Conservation (phyloP, 768 basidiomycete species). For the Nevesoporus exiguus region DNA sequence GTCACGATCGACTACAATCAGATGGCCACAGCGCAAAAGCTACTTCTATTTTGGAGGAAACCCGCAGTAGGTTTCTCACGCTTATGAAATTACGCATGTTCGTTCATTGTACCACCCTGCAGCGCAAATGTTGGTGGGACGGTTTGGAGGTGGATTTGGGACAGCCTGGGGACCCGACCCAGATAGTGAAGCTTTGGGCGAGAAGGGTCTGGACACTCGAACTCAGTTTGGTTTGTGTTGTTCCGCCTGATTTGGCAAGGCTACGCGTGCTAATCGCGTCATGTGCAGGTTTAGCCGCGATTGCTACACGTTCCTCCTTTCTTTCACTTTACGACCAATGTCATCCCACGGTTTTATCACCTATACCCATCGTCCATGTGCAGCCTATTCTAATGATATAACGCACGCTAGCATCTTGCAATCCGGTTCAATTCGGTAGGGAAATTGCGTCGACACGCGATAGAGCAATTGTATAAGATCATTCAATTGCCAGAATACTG, state of each 20-base stretch:
- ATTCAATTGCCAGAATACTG: not conserved
- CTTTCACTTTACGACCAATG: constrained; percentile 18
- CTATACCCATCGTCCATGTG: constrained; percentile 28
- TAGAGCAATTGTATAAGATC: not conserved
- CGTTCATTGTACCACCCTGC: not conserved
- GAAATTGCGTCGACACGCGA: not conserved
- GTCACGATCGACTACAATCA: constrained; percentile 87
- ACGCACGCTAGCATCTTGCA: constrained; percentile 27
- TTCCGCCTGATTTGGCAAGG: not conserved
- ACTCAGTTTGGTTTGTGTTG: constrained; percentile 72
- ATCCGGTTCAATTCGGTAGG: constrained; percentile 2
- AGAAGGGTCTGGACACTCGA: constrained; percentile 98
- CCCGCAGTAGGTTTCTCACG: constrained; percentile 75
- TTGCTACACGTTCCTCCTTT: constrained; percentile 5
- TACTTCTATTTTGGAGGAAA: constrained; percentile 97
- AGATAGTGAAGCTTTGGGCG: constrained; percentile 89
- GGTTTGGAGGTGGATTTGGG: constrained; percentile 87
- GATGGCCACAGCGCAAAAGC: constrained; percentile 97
- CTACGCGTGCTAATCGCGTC: not conserved
- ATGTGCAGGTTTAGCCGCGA: constrained; percentile 18
- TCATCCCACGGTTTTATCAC: constrained; percentile 19
- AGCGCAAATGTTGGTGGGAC: constrained; percentile 99
- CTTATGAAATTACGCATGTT: not conserved
- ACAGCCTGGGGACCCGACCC: constrained; percentile 46
- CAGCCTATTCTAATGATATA: constrained; percentile 27